phyloP scores from a whole-genome alignment of 148 eudicot species.

The Camellia granthamiana region DNA sequence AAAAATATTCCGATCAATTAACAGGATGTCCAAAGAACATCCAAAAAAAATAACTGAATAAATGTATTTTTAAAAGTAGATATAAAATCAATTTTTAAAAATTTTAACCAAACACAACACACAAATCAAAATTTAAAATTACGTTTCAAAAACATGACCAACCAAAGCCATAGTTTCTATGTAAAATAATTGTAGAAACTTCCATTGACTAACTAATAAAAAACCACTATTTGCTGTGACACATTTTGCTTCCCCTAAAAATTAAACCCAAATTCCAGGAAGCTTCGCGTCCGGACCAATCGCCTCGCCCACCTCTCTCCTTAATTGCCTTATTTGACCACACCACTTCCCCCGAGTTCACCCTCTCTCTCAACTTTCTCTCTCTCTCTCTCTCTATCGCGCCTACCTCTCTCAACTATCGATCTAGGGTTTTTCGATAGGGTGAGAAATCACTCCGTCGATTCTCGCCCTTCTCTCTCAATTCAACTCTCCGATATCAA shows the following conservation, averaged over 20 bases:
- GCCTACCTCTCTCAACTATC: background rate
- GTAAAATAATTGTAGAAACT: background rate
- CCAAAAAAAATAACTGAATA: too few relatives aligned
- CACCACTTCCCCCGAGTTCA: background rate
- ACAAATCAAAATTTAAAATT: too few relatives aligned
- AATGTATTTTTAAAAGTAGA: too few relatives aligned
- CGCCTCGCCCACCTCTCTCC: background rate
- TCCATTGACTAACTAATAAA: background rate
- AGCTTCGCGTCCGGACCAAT: conserved; percentile 13
- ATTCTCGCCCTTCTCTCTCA: background rate
- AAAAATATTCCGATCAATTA: too few relatives aligned
- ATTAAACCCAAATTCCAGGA: conserved; percentile 15
- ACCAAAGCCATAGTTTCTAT: too few relatives aligned
- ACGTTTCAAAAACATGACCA: too few relatives aligned
- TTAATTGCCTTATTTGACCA: conserved; percentile 15
- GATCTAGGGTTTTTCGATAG: background rate
- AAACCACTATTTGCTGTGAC: background rate
- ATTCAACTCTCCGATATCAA: background rate
- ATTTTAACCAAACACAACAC: too few relatives aligned
- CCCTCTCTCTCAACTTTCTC: background rate
- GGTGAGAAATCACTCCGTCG: background rate
- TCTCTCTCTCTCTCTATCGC: background rate
- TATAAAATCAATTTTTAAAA: too few relatives aligned
- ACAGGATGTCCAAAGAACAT: too few relatives aligned
- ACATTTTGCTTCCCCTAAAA: background rate